These are phyloP conservation scores for Saccharomyces pastorianus DNA, from an alignment of 1,139 yeast species.

Conservation along the genomic window DNA sequence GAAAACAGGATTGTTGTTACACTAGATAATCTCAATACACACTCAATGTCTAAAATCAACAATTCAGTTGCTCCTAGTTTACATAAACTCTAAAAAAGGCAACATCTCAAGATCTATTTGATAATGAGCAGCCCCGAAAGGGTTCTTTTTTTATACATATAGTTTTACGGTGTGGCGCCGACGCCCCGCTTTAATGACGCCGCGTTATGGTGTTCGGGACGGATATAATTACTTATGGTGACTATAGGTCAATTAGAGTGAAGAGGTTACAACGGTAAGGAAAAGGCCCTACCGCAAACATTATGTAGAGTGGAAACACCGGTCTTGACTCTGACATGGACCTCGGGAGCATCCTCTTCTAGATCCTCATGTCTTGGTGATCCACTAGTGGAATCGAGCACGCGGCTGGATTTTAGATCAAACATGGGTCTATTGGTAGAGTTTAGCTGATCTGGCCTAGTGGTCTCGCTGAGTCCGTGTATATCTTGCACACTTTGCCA, in stretches of 20 bases:
- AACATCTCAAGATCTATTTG: neutral
- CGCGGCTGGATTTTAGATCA: conserved; percentile 13
- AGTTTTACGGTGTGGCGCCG: neutral
- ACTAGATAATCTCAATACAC: neutral
- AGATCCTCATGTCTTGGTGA: conserved; percentile 8
- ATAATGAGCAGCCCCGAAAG: too few species aligned
- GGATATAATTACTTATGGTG: neutral
- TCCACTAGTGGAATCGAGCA: conserved; percentile 6
- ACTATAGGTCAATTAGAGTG: neutral
- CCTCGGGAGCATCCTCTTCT: conserved; percentile 24
- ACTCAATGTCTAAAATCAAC: neutral
- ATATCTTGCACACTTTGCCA: conserved; percentile 31
- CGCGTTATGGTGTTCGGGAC: neutral
- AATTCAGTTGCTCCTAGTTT: neutral
- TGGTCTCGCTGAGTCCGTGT: conserved; percentile 18
- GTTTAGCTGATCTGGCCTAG: neutral
- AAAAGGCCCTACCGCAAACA: conserved; percentile 34
- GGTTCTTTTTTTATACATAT: neutral
- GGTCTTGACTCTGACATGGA: conserved; percentile 38
- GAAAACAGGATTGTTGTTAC: too few species aligned
- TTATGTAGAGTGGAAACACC: conserved; percentile 40
- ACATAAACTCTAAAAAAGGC: neutral
- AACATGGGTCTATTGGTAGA: conserved; percentile 9
- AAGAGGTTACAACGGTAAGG: conserved; percentile 28
- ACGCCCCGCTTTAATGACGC: neutral